Evolutionary conservation across 352 stramenopile genomes (phyloP), one percentile per base, ranked within the genome.

Genomic region (Pythium periplocum): DNA sequence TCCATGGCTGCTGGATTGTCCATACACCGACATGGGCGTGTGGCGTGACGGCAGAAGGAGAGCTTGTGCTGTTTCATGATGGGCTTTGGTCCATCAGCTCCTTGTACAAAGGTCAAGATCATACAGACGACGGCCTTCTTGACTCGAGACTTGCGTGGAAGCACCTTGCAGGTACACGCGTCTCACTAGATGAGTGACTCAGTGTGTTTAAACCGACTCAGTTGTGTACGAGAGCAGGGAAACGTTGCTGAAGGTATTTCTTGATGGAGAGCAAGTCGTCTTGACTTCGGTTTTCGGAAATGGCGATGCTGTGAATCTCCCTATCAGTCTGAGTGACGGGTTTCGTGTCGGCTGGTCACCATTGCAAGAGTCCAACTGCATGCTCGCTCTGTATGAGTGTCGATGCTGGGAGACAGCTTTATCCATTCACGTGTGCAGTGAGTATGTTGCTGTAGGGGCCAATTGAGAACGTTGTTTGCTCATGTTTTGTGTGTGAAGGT

Each of bases 1-100:
- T 17, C 32, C 31, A 57, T 41, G 53, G 61, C 9, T 75, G 60
- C 36, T 78, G 69, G 69, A 33, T 70, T 37, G 5, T 75, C 12
- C 48, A 65, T 45, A 64, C 69, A 8, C 50, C 63, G 3, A 33
- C 30, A 3, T 78, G 66, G 66, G 39, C 51, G 1, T 73, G 48
- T 36, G 69, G 66, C 2, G 17, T 71, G 6, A 58, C 53, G 4
- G 37, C n/a, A 6, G 50, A 59, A 8, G 45, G 47, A 1, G 9
- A 37, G 2, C 11, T 70, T n/a, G 43, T 59, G 4, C 3, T 66
- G 5, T 62, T 39, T 9, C 39, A 32, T 11, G 38, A 52, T 36
- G 60, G 60, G 1, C 11, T 45, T 11, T 62, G 60, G 37, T 42
- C 11, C 1, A 3, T 45, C 17, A 8, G 45, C 4, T 26, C 17